phyloP scores from a whole-genome alignment of 2,329 filamentous ascomycete species.

The Davidsoniella eucalypti region DNA sequence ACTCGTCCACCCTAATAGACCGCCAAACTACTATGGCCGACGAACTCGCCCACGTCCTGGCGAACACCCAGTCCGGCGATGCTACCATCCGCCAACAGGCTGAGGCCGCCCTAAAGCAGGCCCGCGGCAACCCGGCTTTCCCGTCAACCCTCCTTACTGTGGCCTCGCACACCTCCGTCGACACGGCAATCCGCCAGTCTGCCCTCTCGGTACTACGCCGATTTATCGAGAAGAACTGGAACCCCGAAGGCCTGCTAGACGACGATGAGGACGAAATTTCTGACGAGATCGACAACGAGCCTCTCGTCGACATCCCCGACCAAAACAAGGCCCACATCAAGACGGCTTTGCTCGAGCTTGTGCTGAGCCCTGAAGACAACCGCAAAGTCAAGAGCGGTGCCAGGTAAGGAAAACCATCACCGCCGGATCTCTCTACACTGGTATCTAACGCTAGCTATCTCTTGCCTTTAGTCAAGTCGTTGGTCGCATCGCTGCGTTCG shows the following conservation, averaged over 20 bases:
- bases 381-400: slow-evolving; percentile 80
- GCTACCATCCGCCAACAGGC: slow-evolving; percentile 69
- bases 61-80: slow-evolving; percentile 65
- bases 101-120: slow-evolving; percentile 62
- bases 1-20: not conserved
- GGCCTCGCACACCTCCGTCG: slow-evolving; percentile 57
- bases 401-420: slow-evolving; percentile 39
- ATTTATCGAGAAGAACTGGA: slow-evolving; percentile 78
- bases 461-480: slow-evolving; percentile 43
- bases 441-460: not conserved
- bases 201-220: slow-evolving; percentile 65
- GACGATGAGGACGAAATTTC: slow-evolving; percentile 42
- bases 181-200: slow-evolving; percentile 63
- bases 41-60: slow-evolving; percentile 74
- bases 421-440: not conserved
- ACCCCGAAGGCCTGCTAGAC: slow-evolving; percentile 54
- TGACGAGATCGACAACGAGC: slow-evolving; percentile 38
- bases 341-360: slow-evolving; percentile 58
- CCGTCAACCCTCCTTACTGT: slow-evolving; percentile 67
- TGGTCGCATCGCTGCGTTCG: slow-evolving; percentile 82
- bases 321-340: slow-evolving; percentile 51
- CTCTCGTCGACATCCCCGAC: slow-evolving; percentile 17
- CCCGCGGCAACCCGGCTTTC: slow-evolving; percentile 54
- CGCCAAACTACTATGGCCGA: slow-evolving; percentile 55
- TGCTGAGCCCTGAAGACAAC: slow-evolving; percentile 55